Conservation (phyloP, 2,329 filamentous ascomycete genomes). For the Huntiella abstrusa region DNA sequence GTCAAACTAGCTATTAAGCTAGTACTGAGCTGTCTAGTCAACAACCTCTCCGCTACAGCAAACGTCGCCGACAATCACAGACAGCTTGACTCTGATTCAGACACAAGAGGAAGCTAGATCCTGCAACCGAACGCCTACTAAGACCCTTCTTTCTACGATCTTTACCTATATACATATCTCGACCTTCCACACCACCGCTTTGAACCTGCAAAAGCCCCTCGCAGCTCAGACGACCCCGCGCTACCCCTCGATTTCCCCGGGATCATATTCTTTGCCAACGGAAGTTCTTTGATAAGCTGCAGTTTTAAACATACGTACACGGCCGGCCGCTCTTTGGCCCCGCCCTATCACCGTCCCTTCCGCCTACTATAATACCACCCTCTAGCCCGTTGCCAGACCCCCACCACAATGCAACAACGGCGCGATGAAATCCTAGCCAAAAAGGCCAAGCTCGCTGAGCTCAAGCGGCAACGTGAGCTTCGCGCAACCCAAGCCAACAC, state of each 20-base stretch:
- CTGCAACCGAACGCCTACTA: no score
- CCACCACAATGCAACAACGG: conserved; percentile 40
- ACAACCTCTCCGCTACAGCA: not conserved
- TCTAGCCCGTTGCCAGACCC: not conserved
- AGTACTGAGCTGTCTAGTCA: not conserved
- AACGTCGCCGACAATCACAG: not conserved
- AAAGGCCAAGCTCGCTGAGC: conserved; percentile 87
- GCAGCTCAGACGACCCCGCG: no score
- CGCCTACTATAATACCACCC: not conserved
- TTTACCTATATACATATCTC: not conserved
- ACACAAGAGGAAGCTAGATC: not conserved
- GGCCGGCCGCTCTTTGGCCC: not conserved
- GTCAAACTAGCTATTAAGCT: no score
- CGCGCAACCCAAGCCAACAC: conserved; percentile 57
- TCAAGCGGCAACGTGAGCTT: conserved; percentile 79
- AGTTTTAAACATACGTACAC: no score
- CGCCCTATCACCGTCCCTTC: not conserved
- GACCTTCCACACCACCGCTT: not conserved
- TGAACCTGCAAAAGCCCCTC: no score
- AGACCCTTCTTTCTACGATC: not conserved
- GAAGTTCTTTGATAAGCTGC: no score
- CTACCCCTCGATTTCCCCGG: no score
- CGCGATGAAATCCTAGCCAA: conserved; percentile 94
- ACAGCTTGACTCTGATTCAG: not conserved
- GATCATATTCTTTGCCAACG: no score